A percentile compares a stretch with the other conserved stretches of the same genome.
Conservation (phyloP, 768 basidiomycete genomes). For the Termitomyces sp. region DNA sequence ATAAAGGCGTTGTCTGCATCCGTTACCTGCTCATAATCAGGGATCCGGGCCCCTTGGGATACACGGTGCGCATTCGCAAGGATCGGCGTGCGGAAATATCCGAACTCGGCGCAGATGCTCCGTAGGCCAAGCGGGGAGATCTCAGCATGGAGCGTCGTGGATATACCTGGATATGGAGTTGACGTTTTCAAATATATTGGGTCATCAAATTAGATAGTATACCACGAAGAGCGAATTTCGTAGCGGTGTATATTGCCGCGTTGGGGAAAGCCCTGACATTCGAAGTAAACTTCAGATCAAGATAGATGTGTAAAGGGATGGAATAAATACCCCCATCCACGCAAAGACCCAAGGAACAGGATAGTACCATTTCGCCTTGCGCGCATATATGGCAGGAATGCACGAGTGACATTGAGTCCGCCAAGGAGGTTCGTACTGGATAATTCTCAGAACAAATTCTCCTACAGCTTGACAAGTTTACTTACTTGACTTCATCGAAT, state of each 20-base stretch:
- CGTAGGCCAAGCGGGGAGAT: constrained; percentile 31
- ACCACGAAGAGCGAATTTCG: constrained; percentile 33
- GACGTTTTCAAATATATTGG: not conserved
- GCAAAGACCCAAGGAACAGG: constrained; percentile 35
- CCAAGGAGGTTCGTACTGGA: constrained; percentile 27
- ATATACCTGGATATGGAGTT: constrained; percentile 9
- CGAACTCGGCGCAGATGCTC: constrained; percentile 30
- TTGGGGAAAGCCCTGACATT: not conserved
- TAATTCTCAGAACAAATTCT: not conserved
- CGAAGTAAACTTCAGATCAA: not conserved
- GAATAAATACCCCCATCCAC: constrained; percentile 27
- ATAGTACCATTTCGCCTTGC: constrained; percentile 34
- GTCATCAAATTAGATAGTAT: not conserved
- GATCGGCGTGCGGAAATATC: constrained; percentile 32
- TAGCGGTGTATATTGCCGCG: constrained; percentile 5
- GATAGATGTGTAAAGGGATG: not conserved
- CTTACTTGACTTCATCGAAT: constrained; percentile 28
- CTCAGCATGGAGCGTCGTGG: constrained; percentile 19
- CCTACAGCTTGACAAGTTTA: not conserved
- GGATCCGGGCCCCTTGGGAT: constrained; percentile 23
- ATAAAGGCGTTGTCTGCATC: constrained; percentile 18
- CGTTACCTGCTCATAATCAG: constrained; percentile 24
- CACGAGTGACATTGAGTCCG: constrained; percentile 33
- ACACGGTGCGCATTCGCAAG: constrained; percentile 20
- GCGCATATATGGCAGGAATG: constrained; percentile 43